phyloP scores from a whole-genome alignment of 129 eudicot genomes.

The Oenanthe sinensis region DNA sequence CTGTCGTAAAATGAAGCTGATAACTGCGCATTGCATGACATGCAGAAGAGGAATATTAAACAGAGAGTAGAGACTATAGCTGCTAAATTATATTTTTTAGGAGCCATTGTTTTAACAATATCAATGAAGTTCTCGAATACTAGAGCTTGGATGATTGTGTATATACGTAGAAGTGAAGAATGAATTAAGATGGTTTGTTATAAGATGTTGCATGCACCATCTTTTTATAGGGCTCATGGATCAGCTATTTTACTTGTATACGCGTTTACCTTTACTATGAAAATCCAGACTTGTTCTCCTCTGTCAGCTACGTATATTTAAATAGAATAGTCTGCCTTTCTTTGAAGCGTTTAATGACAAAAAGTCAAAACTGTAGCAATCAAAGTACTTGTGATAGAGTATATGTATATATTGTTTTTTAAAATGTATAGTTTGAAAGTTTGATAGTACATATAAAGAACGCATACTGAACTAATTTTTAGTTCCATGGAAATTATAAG shows the following conservation, averaged over 20 bases:
- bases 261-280: no score
- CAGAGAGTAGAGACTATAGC: no score
- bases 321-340: background rate
- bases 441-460: no score
- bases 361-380: background rate
- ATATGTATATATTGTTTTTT: no score
- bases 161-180: background rate
- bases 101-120: background rate
- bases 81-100: background rate
- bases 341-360: background rate
- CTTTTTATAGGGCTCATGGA: no score
- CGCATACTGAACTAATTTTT: no score
- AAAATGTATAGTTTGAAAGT: no score
- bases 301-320: no score
- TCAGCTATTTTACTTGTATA: no score
- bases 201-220: background rate
- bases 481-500: no score
- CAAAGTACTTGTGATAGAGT: no score
- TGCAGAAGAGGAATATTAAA: background rate
- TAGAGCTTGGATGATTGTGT: background rate
- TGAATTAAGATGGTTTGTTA: background rate
- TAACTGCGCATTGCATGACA: background rate
- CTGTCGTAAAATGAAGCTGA: constrained; percentile 1
- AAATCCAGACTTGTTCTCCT: no score
- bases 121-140: background rate